A percentile compares a stretch with the other conserved stretches of the same genome.
phyloP scores from a whole-genome alignment of 176 grass and related monocot species.

The Sorghum bicolor region DNA sequence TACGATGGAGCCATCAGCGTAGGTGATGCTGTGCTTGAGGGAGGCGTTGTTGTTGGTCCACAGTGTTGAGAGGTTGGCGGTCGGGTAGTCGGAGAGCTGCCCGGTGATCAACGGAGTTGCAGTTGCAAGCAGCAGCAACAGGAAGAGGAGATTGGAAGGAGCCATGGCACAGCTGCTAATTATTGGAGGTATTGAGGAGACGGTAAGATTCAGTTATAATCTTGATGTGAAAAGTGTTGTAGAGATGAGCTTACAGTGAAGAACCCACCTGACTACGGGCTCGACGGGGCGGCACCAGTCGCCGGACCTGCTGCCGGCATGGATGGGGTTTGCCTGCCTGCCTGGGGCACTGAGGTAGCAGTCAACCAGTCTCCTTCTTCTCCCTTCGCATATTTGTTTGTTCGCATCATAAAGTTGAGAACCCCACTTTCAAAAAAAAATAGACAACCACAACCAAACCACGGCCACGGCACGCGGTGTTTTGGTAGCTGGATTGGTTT shows the following conservation, averaged over 20 bases:
- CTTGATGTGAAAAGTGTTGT: background rate
- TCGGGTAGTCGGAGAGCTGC: constrained; percentile 1
- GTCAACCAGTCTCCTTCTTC: no score
- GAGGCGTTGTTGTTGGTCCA: constrained; percentile 24
- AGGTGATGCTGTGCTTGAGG: constrained; percentile 7
- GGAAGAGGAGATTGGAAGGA: background rate
- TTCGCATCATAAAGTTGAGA: no score
- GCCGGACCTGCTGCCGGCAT: background rate
- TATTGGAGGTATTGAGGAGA: background rate
- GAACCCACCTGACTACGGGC: background rate
- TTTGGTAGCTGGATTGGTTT: no score
- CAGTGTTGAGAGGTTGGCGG: background rate
- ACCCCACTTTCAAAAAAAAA: no score
- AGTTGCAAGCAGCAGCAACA: background rate
- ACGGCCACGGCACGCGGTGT: no score
- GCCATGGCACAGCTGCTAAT: background rate
- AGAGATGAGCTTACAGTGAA: background rate
- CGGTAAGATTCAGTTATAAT: background rate
- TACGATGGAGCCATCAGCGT: background rate
- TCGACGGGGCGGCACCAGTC: background rate
- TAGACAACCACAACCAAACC: no score
- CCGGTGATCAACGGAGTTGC: background rate
- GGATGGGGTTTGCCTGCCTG: background rate
- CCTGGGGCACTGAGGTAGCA: background rate
- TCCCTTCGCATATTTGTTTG: no score